Conservation (phyloP, 2,329 filamentous ascomycete genomes). For the Sporothrix euskadiensis region DNA sequence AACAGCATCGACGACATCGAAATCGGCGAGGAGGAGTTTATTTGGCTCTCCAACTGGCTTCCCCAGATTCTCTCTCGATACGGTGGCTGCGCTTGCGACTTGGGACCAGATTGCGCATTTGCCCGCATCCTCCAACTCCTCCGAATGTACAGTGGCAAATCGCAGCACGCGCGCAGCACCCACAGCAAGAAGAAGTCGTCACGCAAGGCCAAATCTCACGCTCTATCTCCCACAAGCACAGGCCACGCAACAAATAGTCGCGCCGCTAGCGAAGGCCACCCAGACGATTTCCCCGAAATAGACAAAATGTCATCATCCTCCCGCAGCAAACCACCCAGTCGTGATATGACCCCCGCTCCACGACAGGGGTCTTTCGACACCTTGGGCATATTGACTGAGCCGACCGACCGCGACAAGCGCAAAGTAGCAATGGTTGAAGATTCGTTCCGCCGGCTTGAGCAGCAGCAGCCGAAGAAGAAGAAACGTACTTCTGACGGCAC, state of each 20-base stretch:
- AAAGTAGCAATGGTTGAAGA: conserved; percentile 68
- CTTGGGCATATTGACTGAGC: conserved; percentile 61
- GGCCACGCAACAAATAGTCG: conserved; percentile 64
- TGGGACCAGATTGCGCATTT: conserved; percentile 64
- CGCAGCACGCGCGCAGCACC: conserved; percentile 37
- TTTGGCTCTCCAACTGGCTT: conserved; percentile 63
- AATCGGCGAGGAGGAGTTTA: conserved; percentile 61
- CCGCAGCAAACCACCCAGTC: conserved; percentile 65
- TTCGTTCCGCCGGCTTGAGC: conserved; percentile 62
- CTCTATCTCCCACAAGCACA: conserved; percentile 63
- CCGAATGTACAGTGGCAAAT: conserved; percentile 55
- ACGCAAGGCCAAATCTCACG: conserved; percentile 56
- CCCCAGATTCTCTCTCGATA: conserved; percentile 72
- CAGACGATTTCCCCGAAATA: conserved; percentile 56
- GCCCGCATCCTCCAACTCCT: conserved; percentile 62
- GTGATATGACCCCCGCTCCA: conserved; percentile 61
- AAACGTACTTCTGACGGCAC: conserved; percentile 61
- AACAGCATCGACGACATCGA: conserved; percentile 52
- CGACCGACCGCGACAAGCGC: conserved; percentile 66
- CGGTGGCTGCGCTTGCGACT: conserved; percentile 74
- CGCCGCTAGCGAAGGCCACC: conserved; percentile 62
- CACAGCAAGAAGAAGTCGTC: conserved; percentile 49
- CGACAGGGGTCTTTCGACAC: conserved; percentile 62
- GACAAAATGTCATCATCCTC: conserved; percentile 55
- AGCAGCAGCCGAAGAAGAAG: conserved; percentile 60